These are phyloP conservation scores for Fomitopsis pulvina DNA, from an alignment of 768 basidiomycete genomes.

Conservation along the genomic window DNA sequence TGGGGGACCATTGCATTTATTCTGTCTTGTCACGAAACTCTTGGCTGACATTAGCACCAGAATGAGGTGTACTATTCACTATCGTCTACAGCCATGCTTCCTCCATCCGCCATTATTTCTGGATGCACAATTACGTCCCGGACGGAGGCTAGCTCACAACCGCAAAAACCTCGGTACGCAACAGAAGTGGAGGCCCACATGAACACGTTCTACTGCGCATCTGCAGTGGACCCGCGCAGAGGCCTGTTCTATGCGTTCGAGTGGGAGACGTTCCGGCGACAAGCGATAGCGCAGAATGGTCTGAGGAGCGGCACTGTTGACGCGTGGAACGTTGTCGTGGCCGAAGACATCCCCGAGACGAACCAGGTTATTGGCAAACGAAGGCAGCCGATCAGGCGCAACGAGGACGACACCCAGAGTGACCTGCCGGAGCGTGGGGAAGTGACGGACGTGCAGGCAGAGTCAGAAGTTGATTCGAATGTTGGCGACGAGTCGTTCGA, in stretches of 20 bases:
- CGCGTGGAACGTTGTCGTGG: slow-evolving; percentile 13
- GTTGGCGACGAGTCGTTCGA: background rate
- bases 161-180: background rate
- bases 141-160: background rate
- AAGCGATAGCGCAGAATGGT: slow-evolving; percentile 26
- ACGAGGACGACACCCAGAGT: too few species aligned
- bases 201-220: slow-evolving; percentile 44
- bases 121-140: background rate
- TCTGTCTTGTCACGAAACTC: background rate
- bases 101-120: slow-evolving; percentile 44
- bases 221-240: slow-evolving; percentile 50
- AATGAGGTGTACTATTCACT: slow-evolving; percentile 74
- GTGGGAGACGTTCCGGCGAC: slow-evolving; percentile 45
- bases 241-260: slow-evolving; percentile 58
- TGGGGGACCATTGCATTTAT: background rate
- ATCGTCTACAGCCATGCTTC: slow-evolving; percentile 38
- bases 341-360: slow-evolving; percentile 4
- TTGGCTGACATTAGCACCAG: slow-evolving; percentile 27
- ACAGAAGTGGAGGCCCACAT: background rate
- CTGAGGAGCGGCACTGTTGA: background rate
- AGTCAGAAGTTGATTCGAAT: background rate
- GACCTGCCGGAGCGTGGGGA: too few species aligned
- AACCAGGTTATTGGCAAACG: too few species aligned
- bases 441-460: background rate
- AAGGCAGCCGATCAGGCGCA: too few species aligned